Evolutionary conservation across 768 basidiomycete genomes (phyloP), one percentile per base, ranked within the genome.

Genomic region (Collybia nuda): DNA sequence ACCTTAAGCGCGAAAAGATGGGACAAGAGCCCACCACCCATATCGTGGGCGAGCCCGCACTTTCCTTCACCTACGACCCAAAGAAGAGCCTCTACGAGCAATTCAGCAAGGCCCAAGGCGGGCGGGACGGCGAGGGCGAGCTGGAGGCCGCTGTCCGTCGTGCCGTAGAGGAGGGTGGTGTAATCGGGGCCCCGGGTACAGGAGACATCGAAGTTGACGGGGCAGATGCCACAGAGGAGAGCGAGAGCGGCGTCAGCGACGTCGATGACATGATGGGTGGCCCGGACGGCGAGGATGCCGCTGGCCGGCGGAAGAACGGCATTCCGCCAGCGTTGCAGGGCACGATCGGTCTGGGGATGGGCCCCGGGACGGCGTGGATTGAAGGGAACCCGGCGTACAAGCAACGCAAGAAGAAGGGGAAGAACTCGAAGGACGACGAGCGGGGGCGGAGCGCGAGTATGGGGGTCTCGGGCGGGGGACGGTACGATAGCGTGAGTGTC

Each of bases 1-100:
- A 98, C 66, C 82, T 97, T 50, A 97, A 96, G 74, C 83, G 95
- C 26, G 95, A 97, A 69, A 96, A 94, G 70, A 87, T 89, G 76
- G 90, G 90, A 0, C 76, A 81, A 37, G 91, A 93, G 63, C 80
- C 93, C 0, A 96, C 95, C 2, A 96, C 94, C 2, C 63, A 74
- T 35, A 68, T 78, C 44, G 55, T 73, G 17, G 77, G 91, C 48
- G 94, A 96, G 67, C 94, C 94, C 9, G 93, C 93, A 1, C 68
- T 84, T 17, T 91, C 89, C 15, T 96, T 97, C 75, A 82, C 80
- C 23, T 97, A 94, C 67, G 93, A 97, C 63, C 80, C 88, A 11
- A 89, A 86, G 59, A 78, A 87, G 55, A 86, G 85, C 53, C 77
- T 97, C 18, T 96, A 88, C 65, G 93, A 97, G 59, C 93, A 97